These are phyloP conservation scores for Phytophthora kernoviae DNA, from an alignment of 352 stramenopile genomes.

Conservation along the genomic window DNA sequence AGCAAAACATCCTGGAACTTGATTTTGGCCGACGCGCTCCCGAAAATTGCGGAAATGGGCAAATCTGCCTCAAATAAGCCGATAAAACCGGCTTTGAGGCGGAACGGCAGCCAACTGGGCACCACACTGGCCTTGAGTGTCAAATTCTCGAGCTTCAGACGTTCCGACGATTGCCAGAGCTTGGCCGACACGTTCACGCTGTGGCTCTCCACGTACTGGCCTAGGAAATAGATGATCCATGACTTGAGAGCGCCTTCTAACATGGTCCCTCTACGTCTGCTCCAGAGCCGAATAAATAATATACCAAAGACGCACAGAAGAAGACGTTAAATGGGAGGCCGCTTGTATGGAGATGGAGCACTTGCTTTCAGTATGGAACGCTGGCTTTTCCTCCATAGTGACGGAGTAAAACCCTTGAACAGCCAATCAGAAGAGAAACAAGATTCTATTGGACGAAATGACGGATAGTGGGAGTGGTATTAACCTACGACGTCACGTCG, in stretches of 20 bases:
- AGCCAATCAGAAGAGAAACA: neutral
- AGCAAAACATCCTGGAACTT: slow-evolving; percentile 88
- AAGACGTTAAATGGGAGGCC: neutral
- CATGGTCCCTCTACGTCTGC: slow-evolving; percentile 41
- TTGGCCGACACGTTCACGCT: slow-evolving; percentile 87
- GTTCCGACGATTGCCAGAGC: slow-evolving; percentile 87
- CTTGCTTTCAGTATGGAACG: slow-evolving; percentile 1
- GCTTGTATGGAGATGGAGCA: neutral
- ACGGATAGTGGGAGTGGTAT: neutral
- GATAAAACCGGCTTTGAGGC: slow-evolving; percentile 88
- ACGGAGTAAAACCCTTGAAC: slow-evolving; percentile 7
- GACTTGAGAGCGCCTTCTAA: slow-evolving; percentile 89
- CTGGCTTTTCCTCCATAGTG: slow-evolving; percentile 25
- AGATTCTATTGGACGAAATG: neutral
- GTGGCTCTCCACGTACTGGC: slow-evolving; percentile 88
- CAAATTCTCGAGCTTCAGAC: slow-evolving; percentile 87
- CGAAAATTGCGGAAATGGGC: slow-evolving; percentile 88
- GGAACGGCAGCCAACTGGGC: slow-evolving; percentile 82
- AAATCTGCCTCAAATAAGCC: slow-evolving; percentile 85
- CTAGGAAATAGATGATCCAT: slow-evolving; percentile 85
- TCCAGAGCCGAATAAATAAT: slow-evolving; percentile 5
- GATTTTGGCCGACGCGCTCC: slow-evolving; percentile 79
- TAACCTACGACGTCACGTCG: neutral
- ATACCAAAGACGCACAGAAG: slow-evolving; percentile 20
- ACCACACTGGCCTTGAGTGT: slow-evolving; percentile 85